These are phyloP conservation scores for Colletotrichum eremochloae DNA, from an alignment of 2,329 filamentous ascomycete genomes.

Conservation along the genomic window DNA sequence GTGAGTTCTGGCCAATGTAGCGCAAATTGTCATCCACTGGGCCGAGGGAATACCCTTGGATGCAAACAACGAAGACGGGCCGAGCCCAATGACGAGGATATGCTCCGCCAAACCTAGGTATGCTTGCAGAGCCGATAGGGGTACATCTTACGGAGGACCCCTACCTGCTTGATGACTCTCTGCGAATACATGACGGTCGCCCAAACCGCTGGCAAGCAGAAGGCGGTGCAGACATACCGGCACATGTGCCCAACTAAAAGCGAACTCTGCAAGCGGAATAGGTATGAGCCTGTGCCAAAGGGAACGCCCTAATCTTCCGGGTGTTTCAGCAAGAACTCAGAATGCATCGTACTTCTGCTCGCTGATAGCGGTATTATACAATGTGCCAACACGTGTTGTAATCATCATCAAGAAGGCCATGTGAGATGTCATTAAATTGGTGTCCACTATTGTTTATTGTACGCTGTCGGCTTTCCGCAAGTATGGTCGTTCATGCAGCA, in stretches of 20 bases:
- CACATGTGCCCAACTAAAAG: constrained; percentile 2
- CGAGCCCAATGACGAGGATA: constrained; percentile 29
- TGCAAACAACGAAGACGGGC: constrained; percentile 25
- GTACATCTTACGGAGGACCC: constrained; percentile 25
- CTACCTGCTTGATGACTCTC: constrained; percentile 16
- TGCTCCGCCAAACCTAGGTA: constrained; percentile 22
- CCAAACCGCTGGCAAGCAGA: neutral
- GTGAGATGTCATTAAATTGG: neutral
- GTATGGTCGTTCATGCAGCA: neutral
- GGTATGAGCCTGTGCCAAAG: constrained; percentile 9
- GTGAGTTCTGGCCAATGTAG: constrained; percentile 27
- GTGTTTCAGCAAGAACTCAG: constrained; percentile 18
- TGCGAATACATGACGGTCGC: constrained; percentile 5
- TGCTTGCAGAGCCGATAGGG: constrained; percentile 25
- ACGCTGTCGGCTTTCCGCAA: constrained; percentile 3
- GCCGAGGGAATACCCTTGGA: constrained; percentile 16
- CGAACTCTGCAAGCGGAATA: constrained; percentile 2
- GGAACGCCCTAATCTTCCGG: constrained; percentile 18
- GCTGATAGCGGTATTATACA: constrained; percentile 6
- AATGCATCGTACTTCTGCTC: constrained; percentile 12
- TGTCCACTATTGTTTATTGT: constrained; percentile 6
- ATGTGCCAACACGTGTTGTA: constrained; percentile 19
- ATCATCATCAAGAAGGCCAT: constrained; percentile 16
- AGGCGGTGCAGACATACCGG: neutral
- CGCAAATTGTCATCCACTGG: constrained; percentile 35